These are phyloP conservation scores for Rutstroemia sp. DNA, from an alignment of 2,329 filamentous ascomycete species.

Conservation along the genomic window DNA sequence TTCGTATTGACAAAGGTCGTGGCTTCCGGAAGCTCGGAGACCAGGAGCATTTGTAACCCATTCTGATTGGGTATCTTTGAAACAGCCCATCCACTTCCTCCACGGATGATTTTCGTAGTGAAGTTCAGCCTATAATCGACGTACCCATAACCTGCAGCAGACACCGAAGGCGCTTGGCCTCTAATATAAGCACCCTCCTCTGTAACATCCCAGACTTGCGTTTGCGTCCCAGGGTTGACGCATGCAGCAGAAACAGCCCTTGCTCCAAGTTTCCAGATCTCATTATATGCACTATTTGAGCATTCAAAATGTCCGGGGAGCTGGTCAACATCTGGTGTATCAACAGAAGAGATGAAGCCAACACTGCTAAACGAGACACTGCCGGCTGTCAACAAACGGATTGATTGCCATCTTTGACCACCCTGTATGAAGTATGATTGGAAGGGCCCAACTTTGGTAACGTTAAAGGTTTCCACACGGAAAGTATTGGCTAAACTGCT, in stretches of 20 bases:
- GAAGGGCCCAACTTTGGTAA: conserved; percentile 26
- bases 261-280: conserved; percentile 34
- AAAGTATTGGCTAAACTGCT: neutral
- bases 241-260: conserved; percentile 30
- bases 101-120: too few species aligned
- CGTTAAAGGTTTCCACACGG: conserved; percentile 14
- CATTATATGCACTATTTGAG: conserved; percentile 28
- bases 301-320: conserved; percentile 8
- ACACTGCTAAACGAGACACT: conserved; percentile 24
- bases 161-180: conserved; percentile 22
- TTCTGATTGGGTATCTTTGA: too few species aligned
- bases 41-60: neutral
- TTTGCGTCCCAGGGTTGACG: conserved; percentile 32
- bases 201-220: conserved; percentile 31
- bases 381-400: conserved; percentile 31
- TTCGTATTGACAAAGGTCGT: neutral
- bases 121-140: too few species aligned
- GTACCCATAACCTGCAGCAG: too few species aligned
- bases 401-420: conserved; percentile 34
- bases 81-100: too few species aligned
- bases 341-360: neutral
- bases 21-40: neutral
- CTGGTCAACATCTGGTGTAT: neutral
- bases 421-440: conserved; percentile 34
- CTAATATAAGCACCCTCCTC: conserved; percentile 31